A percentile compares a stretch with the other conserved stretches of the same genome.
Evolutionary conservation across 805 yeast species (phyloP).

Genomic region (Saccharomycopsis capsularis): DNA sequence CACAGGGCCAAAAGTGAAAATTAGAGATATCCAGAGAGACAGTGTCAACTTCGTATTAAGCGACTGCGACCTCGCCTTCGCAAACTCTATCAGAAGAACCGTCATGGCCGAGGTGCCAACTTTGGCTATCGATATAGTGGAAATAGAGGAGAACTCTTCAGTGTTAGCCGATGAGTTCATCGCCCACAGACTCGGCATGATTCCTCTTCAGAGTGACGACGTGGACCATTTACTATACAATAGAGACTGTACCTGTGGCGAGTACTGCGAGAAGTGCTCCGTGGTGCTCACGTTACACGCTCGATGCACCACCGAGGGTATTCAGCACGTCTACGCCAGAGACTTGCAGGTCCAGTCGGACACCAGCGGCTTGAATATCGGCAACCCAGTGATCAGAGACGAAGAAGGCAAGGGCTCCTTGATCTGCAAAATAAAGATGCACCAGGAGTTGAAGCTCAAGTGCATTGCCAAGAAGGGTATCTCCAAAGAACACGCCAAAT

Average conservation of each 20-base stretch:
- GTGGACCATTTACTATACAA: constrained; percentile 81
- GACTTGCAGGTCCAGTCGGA: constrained; percentile 51
- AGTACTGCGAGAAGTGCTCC: constrained; percentile 91
- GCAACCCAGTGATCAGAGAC: constrained; percentile 82
- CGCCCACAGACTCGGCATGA: constrained; percentile 87
- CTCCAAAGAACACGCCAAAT: constrained; percentile 95
- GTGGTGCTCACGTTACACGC: constrained; percentile 83
- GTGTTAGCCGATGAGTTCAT: constrained; percentile 96
- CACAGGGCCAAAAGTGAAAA: constrained; percentile 75
- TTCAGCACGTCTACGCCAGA: constrained; percentile 84
- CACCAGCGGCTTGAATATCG: constrained; percentile 42
- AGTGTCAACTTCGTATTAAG: constrained; percentile 84
- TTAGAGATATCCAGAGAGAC: constrained; percentile 78
- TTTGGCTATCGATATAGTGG: constrained; percentile 91
- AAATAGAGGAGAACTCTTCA: constrained; percentile 85
- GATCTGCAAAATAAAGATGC: constrained; percentile 83
- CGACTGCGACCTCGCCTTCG: constrained; percentile 82
- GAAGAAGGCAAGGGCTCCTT: constrained; percentile 76
- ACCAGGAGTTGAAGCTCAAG: constrained; percentile 80
- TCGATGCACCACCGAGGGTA: constrained; percentile 79
- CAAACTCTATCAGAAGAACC: constrained; percentile 84
- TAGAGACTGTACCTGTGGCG: constrained; percentile 96
- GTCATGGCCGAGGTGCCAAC: constrained; percentile 98
- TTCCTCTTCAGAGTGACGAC: constrained; percentile 80
- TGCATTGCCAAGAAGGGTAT: constrained; percentile 98